Evolutionary conservation across 495 filamentous ascomycete species (phyloP).

Genomic region (Bombardia bombarda): DNA sequence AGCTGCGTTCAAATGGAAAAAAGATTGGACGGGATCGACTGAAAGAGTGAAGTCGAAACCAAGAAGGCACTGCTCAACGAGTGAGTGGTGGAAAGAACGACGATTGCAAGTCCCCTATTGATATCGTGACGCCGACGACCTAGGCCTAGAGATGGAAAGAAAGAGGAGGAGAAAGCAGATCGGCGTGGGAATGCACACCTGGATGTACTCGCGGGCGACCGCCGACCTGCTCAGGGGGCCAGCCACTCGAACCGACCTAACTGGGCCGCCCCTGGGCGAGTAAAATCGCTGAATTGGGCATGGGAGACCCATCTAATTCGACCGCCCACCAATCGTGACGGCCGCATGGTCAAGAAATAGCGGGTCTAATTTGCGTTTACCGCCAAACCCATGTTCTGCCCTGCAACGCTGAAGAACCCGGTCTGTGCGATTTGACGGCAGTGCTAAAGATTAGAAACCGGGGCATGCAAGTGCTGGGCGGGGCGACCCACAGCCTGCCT

Average conservation of each 20-base stretch:
- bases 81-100: constrained; percentile 18
- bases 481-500: too few relatives aligned
- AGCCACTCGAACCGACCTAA: not conserved
- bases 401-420: not conserved
- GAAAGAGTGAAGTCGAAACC: constrained; percentile 78
- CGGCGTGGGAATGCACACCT: not conserved
- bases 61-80: constrained; percentile 17
- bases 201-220: too few relatives aligned
- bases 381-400: constrained; percentile 3
- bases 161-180: constrained; percentile 13
- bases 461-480: too few relatives aligned
- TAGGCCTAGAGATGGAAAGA: constrained; percentile 13
- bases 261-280: not conserved
- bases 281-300: constrained; percentile 17
- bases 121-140: constrained; percentile 19
- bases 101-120: constrained; percentile 8
- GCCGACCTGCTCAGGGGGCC: not conserved
- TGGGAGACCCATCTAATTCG: constrained; percentile 8
- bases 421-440: constrained; percentile 4
- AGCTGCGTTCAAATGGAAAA: constrained; percentile 23
- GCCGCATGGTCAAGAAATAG: not conserved
- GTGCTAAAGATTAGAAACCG: not conserved
- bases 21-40: constrained; percentile 48
- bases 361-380: constrained; percentile 17
- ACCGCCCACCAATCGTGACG: constrained; percentile 5